phyloP scores from a whole-genome alignment of 352 stramenopile genomes.

The Phytophthora ohioensis region DNA sequence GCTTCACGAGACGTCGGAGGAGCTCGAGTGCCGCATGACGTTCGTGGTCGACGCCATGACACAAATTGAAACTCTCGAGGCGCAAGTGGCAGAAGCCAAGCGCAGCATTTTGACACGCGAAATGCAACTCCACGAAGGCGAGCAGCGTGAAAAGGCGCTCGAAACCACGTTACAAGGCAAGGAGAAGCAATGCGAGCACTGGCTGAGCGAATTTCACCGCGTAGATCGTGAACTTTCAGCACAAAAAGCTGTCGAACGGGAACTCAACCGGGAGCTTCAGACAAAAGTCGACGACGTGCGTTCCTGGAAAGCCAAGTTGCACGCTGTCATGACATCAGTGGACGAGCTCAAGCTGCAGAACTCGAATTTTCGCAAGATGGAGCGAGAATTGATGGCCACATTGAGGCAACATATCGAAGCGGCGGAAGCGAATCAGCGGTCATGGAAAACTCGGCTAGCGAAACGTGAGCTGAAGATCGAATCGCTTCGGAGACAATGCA shows the following conservation, averaged over 20 bases:
- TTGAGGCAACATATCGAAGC: slow-evolving; percentile 38
- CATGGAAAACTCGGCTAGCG: slow-evolving; percentile 39
- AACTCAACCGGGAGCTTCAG: slow-evolving; percentile 22
- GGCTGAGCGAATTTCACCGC: slow-evolving; percentile 55
- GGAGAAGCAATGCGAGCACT: slow-evolving; percentile 58
- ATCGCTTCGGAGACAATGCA: slow-evolving; percentile 42
- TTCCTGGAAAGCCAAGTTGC: slow-evolving; percentile 58
- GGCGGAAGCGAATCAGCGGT: slow-evolving; percentile 25
- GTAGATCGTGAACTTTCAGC: slow-evolving; percentile 40
- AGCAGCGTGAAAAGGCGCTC: slow-evolving; percentile 45
- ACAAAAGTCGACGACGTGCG: slow-evolving; percentile 41
- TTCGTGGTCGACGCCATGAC: slow-evolving; percentile 60
- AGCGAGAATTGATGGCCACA: slow-evolving; percentile 26
- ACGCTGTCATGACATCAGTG: slow-evolving; percentile 38
- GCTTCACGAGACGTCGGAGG: slow-evolving; percentile 62
- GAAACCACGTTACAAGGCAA: slow-evolving; percentile 41
- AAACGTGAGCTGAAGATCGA: slow-evolving; percentile 49
- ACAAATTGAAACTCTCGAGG: slow-evolving; percentile 53
- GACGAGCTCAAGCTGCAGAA: slow-evolving; percentile 50
- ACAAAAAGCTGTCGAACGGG: slow-evolving; percentile 24
- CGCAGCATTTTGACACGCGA: slow-evolving; percentile 63
- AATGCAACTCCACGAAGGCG: slow-evolving; percentile 67
- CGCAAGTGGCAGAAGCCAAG: slow-evolving; percentile 52
- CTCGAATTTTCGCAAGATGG: slow-evolving; percentile 33
- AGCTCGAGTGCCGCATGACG: slow-evolving; percentile 61